Percentiles rank a stretch among this genome's conserved stretches.
Conservation (phyloP, 2,329 filamentous ascomycete species). For the Aspergillus sojae region DNA sequence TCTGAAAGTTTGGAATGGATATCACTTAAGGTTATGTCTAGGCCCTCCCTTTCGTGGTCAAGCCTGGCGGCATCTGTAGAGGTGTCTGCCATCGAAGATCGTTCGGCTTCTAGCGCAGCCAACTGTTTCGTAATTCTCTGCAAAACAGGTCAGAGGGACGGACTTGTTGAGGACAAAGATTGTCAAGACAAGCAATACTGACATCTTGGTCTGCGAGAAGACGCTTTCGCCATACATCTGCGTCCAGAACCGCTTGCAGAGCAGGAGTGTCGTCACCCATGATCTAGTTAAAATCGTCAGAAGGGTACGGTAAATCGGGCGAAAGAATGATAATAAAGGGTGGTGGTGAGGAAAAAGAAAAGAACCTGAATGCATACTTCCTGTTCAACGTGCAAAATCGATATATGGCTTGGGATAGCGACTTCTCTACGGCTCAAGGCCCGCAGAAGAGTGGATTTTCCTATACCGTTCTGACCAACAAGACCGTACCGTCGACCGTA, state of each 20-base stretch:
- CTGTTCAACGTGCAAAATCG: conserved; percentile 98
- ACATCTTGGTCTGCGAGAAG: conserved; percentile 84
- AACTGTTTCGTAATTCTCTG: conserved; percentile 77
- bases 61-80: conserved; percentile 83
- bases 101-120: conserved; percentile 73
- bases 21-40: conserved; percentile 88
- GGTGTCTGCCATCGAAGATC: conserved; percentile 82
- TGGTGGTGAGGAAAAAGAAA: conserved; percentile 20
- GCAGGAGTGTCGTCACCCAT: conserved; percentile 93
- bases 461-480: conserved; percentile 99
- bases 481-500: conserved; percentile 95
- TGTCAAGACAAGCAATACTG: conserved; percentile 37
- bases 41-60: conserved; percentile 83
- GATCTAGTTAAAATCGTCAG: conserved; percentile 59
- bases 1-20: conserved; percentile 90
- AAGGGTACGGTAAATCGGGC: conserved; percentile 17
- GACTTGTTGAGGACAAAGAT: neutral
- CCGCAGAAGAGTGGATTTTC: conserved; percentile 90
- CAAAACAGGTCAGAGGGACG: conserved; percentile 10
- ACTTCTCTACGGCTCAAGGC: conserved; percentile 92
- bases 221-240: conserved; percentile 98
- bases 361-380: conserved; percentile 62
- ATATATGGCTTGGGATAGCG: conserved; percentile 93
- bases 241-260: conserved; percentile 91
- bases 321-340: neutral